phyloP scores from a whole-genome alignment of 139 green algal genomes.

The Picochlorum sp. region DNA sequence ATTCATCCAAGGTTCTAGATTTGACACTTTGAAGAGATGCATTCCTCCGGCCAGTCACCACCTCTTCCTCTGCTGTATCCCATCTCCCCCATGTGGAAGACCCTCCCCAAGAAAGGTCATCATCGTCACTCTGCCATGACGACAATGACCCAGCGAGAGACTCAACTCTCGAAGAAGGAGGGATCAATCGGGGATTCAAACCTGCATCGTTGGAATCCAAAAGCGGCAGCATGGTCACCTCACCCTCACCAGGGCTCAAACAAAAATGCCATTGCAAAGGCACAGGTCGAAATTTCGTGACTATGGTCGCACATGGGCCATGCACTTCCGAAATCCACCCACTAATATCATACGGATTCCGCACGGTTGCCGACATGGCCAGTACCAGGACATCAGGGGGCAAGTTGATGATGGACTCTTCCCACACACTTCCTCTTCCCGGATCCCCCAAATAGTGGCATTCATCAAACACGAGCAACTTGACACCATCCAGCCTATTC shows the following conservation, averaged over 20 bases:
- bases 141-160: background rate
- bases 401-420: constrained; percentile 96
- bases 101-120: constrained; percentile 3
- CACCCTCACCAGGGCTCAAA: constrained; percentile 1
- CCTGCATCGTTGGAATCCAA: constrained; percentile 20
- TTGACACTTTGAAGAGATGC: background rate
- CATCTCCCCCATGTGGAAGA: constrained; percentile 1
- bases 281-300: constrained; percentile 79
- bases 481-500: constrained; percentile 65
- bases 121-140: constrained; percentile 1
- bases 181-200: constrained; percentile 41
- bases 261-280: constrained; percentile 86
- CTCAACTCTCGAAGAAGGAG: constrained; percentile 11
- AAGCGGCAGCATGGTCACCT: constrained; percentile 38
- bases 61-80: background rate
- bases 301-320: constrained; percentile 57
- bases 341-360: constrained; percentile 86
- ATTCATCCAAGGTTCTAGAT: constrained; percentile 22
- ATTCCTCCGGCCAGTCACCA: background rate
- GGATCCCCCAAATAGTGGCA: constrained; percentile 82
- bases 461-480: constrained; percentile 90
- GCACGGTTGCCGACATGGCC: constrained; percentile 89
- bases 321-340: constrained; percentile 85
- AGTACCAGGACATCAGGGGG: constrained; percentile 79
- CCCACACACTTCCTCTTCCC: constrained; percentile 83